Evolutionary conservation across 2,329 filamentous ascomycete species (phyloP).

Genomic region (Sclerotinia nivalis): DNA sequence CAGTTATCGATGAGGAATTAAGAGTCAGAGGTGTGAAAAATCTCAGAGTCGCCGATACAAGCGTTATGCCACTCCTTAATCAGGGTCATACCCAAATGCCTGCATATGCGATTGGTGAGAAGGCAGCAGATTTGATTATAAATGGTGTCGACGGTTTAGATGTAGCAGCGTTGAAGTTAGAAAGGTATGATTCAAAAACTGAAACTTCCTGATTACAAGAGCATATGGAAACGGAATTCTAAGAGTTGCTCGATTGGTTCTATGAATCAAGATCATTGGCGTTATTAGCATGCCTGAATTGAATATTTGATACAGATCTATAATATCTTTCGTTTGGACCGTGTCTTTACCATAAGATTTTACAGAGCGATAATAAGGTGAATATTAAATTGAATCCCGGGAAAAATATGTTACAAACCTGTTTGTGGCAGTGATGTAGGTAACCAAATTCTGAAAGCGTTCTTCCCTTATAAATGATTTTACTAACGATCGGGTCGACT

Average conservation of each 20-base stretch:
- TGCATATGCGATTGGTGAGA: conserved; percentile 58
- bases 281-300: not conserved
- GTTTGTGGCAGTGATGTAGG: not conserved
- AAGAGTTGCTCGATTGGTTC: not conserved
- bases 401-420: not conserved
- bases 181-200: not conserved
- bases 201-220: not conserved
- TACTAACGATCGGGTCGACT: no score
- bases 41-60: conserved; percentile 37
- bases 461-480: not conserved
- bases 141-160: conserved; percentile 41
- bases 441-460: not conserved
- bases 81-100: conserved; percentile 58
- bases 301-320: not conserved
- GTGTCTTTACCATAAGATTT: not conserved
- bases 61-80: conserved; percentile 44
- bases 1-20: conserved; percentile 35
- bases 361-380: no score
- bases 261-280: not conserved
- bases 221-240: no score
- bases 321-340: no score
- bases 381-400: not conserved
- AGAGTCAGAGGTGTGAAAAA: conserved; percentile 35
- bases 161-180: conserved; percentile 1
- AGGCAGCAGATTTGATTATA: conserved; percentile 53